phyloP scores from a whole-genome alignment of 1,284 basidiomycete genomes.

The Stygiomarasmius scandens region DNA sequence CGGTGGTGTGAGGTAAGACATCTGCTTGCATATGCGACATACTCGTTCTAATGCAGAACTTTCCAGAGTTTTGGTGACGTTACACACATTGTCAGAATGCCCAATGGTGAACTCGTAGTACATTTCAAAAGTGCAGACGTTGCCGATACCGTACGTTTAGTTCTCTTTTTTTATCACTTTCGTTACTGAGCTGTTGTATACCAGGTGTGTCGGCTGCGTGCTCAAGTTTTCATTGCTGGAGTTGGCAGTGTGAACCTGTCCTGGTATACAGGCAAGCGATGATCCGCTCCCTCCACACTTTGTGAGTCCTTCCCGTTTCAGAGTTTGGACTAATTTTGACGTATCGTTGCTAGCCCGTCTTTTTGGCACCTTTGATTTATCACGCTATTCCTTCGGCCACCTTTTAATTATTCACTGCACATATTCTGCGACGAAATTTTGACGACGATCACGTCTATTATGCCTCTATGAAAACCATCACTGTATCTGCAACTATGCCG shows the following conservation, averaged over 20 bases:
- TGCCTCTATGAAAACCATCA: conserved; percentile 7
- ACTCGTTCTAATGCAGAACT: conserved; percentile 13
- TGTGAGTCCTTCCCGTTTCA: neutral
- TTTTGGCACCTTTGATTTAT: neutral
- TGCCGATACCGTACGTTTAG: conserved; percentile 65
- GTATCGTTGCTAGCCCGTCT: too few relatives aligned
- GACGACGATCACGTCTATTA: conserved; percentile 12
- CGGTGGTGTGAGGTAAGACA: conserved; percentile 69
- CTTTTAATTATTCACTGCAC: neutral
- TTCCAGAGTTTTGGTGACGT: conserved; percentile 72
- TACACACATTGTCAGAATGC: conserved; percentile 66
- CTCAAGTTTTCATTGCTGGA: conserved; percentile 68
- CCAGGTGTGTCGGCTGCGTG: conserved; percentile 75
- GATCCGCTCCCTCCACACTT: conserved; percentile 22
- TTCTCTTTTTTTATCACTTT: conserved; percentile 15
- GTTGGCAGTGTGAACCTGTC: conserved; percentile 77
- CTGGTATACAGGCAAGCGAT: conserved; percentile 69
- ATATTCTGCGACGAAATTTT: conserved; percentile 2
- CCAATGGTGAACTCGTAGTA: conserved; percentile 73
- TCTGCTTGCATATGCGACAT: conserved; percentile 24
- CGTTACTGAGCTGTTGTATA: conserved; percentile 8
- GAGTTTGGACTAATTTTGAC: neutral
- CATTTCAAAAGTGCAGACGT: conserved; percentile 73
- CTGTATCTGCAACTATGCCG: conserved; percentile 12
- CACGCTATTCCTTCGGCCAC: conserved; percentile 5